A percentile compares a stretch with the other conserved stretches of the same genome.
These are phyloP conservation scores for Arabidopsis suecica DNA, from an alignment of 345 rosid species.

Conservation along the genomic window DNA sequence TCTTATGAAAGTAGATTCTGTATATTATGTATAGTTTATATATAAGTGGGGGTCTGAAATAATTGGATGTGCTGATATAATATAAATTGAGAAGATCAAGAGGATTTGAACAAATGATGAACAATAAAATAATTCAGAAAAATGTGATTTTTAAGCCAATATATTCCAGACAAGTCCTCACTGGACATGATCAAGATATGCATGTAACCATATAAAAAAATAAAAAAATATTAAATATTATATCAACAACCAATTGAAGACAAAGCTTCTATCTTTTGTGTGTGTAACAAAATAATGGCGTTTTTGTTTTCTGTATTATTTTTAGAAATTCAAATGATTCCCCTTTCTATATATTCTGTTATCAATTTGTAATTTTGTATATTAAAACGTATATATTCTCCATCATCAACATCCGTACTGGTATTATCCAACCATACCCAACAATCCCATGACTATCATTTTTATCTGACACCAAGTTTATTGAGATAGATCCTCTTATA, in stretches of 20 bases:
- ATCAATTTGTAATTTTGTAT: conserved; percentile 4
- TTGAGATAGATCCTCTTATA: conserved; percentile 35
- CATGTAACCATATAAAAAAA: conserved; percentile 32
- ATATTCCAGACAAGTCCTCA: conserved; percentile 46
- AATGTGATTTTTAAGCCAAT: conserved; percentile 23
- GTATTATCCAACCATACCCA: conserved; percentile 28
- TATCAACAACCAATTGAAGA: conserved; percentile 35
- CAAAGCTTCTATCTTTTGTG: conserved; percentile 42
- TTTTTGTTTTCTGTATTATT: conserved; percentile 29
- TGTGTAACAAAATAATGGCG: conserved; percentile 23
- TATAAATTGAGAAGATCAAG: conserved; percentile 37
- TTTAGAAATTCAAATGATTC: conserved; percentile 35
- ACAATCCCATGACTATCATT: conserved; percentile 33
- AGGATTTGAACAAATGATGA: conserved; percentile 41
- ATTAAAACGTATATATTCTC: conserved; percentile 17
- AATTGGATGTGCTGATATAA: conserved; percentile 34
- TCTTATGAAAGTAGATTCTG: conserved; percentile 29
- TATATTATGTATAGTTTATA: not conserved
- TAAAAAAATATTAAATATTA: not conserved
- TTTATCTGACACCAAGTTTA: conserved; percentile 43
- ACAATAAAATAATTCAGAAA: conserved; percentile 6
- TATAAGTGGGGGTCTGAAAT: conserved; percentile 17
- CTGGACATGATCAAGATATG: conserved; percentile 47
- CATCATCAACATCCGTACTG: conserved; percentile 44
- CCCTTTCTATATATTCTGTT: not conserved